Evolutionary conservation across 2,329 filamentous ascomycete species (phyloP).

Genomic region (Diplocarpon rosae): DNA sequence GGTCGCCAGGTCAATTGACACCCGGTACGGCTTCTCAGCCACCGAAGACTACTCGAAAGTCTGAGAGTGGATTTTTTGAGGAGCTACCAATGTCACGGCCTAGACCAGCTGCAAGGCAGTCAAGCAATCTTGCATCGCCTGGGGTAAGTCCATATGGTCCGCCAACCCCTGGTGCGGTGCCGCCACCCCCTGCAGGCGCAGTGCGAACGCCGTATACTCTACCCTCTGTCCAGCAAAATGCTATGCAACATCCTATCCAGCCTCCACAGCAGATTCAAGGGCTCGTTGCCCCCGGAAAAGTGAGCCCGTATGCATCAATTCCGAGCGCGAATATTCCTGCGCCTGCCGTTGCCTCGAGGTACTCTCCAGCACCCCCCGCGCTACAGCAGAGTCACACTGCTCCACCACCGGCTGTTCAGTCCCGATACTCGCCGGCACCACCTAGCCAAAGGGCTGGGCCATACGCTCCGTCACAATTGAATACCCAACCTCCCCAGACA

Average conservation of each 20-base stretch:
- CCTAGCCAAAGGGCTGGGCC: slow-evolving; percentile 13
- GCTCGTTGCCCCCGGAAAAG: slow-evolving; percentile 24
- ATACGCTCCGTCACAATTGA: slow-evolving; percentile 20
- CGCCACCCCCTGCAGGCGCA: slow-evolving; percentile 9
- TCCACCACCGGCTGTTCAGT: slow-evolving; percentile 25
- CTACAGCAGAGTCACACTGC: slow-evolving; percentile 33
- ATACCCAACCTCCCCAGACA: slow-evolving; percentile 32
- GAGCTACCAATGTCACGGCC: slow-evolving; percentile 58
- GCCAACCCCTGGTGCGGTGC: slow-evolving; percentile 2
- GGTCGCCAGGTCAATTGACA: slow-evolving; percentile 10
- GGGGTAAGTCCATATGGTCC: slow-evolving; percentile 15
- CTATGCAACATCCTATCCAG: slow-evolving; percentile 11
- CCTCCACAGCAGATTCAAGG: slow-evolving; percentile 14
- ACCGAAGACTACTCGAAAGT: slow-evolving; percentile 15
- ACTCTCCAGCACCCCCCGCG: slow-evolving; percentile 46
- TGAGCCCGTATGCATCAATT: slow-evolving; percentile 26
- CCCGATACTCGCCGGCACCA: slow-evolving; percentile 32
- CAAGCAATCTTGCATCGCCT: slow-evolving; percentile 17
- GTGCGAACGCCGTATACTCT: slow-evolving; percentile 6
- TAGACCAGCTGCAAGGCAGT: slow-evolving; percentile 47
- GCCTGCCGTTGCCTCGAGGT: slow-evolving; percentile 35
- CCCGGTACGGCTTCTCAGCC: slow-evolving; percentile 2
- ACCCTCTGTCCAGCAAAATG: slow-evolving; percentile 9
- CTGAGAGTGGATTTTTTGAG: slow-evolving; percentile 59
- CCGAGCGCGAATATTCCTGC: slow-evolving; percentile 14